These are phyloP conservation scores for Colletotrichum acutatum DNA, from an alignment of 2,329 filamentous ascomycete species.

Conservation along the genomic window DNA sequence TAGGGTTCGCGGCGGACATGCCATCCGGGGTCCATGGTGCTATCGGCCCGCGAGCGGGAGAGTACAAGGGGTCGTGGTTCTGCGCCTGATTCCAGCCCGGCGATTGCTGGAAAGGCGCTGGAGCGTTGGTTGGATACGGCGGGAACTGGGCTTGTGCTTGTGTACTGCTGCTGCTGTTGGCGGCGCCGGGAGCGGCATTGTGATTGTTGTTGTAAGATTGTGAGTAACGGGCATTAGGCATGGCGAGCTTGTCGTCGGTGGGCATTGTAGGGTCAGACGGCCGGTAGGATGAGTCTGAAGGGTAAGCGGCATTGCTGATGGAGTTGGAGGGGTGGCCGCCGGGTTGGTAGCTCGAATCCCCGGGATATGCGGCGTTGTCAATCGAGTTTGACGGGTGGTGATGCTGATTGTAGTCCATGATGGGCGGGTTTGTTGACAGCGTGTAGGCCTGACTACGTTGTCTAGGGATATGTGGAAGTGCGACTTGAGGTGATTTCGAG, in stretches of 20 bases:
- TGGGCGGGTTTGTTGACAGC: background rate
- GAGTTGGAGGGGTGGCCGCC: conserved; percentile 22
- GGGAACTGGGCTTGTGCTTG: background rate
- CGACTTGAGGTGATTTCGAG: background rate
- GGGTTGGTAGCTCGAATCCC: conserved; percentile 19
- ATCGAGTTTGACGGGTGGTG: conserved; percentile 26
- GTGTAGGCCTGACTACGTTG: background rate
- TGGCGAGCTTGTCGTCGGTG: conserved; percentile 32
- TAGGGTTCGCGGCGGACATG: conserved; percentile 33
- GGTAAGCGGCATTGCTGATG: conserved; percentile 35
- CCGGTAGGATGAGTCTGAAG: conserved; percentile 31
- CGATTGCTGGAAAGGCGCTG: background rate
- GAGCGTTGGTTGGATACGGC: conserved; percentile 13
- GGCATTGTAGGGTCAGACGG: conserved; percentile 17
- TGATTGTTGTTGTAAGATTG: conserved; percentile 21
- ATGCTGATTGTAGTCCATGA: conserved; percentile 21
- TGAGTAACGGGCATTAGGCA: conserved; percentile 29
- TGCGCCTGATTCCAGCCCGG: conserved; percentile 1
- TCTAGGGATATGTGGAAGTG: background rate
- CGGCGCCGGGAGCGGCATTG: background rate
- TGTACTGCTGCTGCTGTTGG: background rate
- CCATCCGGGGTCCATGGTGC: conserved; percentile 35
- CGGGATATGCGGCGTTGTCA: conserved; percentile 23
- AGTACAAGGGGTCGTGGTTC: conserved; percentile 20
- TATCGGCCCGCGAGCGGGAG: conserved; percentile 9